Evolutionary conservation across 31 red algal genomes (phyloP).

Genomic region (Odonthalia washingtoniensis): DNA sequence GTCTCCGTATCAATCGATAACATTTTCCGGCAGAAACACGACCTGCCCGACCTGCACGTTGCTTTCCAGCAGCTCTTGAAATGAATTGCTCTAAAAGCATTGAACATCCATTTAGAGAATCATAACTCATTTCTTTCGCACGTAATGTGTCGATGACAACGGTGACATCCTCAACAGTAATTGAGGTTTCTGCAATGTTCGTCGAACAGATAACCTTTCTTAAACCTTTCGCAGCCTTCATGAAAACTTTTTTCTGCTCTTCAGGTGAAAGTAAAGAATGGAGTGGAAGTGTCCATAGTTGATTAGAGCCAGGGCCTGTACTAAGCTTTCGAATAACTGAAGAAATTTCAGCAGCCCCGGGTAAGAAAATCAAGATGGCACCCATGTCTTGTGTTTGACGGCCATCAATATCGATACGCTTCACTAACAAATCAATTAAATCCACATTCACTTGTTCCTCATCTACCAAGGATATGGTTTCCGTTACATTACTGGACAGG

Average conservation of each 20-base stretch:
- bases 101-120: conserved; percentile 56
- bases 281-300: conserved; percentile 67
- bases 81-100: conserved; percentile 80
- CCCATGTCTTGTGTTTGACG: conserved; percentile 33
- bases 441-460: conserved; percentile 80
- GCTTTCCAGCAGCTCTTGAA: conserved; percentile 85
- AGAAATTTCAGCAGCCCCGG: conserved; percentile 85
- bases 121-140: conserved; percentile 67
- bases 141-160: conserved; percentile 88
- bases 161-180: conserved; percentile 91
- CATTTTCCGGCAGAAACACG: conserved; percentile 81
- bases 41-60: conserved; percentile 94
- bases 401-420: conserved; percentile 47
- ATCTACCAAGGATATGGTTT: conserved; percentile 63
- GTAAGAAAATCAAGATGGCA: conserved; percentile 91
- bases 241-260: conserved; percentile 77
- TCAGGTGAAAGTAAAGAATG: conserved; percentile 78
- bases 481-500: not conserved
- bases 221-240: conserved; percentile 54
- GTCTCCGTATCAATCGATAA: conserved; percentile 71
- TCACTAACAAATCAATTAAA: conserved; percentile 75
- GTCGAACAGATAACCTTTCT: conserved; percentile 96
- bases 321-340: conserved; percentile 58
- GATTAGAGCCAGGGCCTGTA: conserved; percentile 3
- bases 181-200: conserved; percentile 97